Evolutionary conservation across 2,329 filamentous ascomycete species (phyloP).

Genomic region (Didymella keratinophila): DNA sequence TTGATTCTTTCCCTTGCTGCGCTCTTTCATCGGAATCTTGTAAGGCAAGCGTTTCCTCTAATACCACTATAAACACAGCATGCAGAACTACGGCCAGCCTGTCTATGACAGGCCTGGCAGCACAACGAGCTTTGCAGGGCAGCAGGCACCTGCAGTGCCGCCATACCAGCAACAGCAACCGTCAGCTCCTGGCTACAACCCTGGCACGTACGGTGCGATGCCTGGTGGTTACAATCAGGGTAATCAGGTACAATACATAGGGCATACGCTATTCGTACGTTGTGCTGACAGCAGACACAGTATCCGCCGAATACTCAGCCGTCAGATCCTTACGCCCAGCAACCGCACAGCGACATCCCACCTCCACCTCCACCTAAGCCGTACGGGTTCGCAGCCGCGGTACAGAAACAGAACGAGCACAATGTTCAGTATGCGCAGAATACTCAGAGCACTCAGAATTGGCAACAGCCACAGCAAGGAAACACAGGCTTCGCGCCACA

Average conservation of each 20-base stretch:
- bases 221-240: constrained; percentile 34
- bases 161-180: constrained; percentile 43
- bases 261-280: background rate
- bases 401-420: constrained; percentile 24
- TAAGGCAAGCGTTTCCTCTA: constrained; percentile 15
- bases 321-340: constrained; percentile 31
- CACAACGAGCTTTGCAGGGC: constrained; percentile 40
- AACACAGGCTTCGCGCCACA: constrained; percentile 30
- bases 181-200: constrained; percentile 39
- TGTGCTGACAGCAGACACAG: constrained; percentile 6
- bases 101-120: constrained; percentile 46
- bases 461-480: constrained; percentile 33
- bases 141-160: constrained; percentile 35
- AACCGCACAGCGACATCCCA: constrained; percentile 40
- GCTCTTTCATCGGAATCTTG: constrained; percentile 14
- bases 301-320: constrained; percentile 16
- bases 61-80: constrained; percentile 28
- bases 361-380: constrained; percentile 51
- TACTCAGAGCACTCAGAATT: constrained; percentile 22
- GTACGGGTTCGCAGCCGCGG: constrained; percentile 40
- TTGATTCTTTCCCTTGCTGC: constrained; percentile 20
- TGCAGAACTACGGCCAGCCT: constrained; percentile 46
- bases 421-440: constrained; percentile 17
- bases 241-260: constrained; percentile 24
- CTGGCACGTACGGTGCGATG: constrained; percentile 46